Percentiles rank a stretch among this genome's conserved stretches.
Evolutionary conservation across 352 stramenopile species (phyloP).

Genomic region (Pythium biforme): DNA sequence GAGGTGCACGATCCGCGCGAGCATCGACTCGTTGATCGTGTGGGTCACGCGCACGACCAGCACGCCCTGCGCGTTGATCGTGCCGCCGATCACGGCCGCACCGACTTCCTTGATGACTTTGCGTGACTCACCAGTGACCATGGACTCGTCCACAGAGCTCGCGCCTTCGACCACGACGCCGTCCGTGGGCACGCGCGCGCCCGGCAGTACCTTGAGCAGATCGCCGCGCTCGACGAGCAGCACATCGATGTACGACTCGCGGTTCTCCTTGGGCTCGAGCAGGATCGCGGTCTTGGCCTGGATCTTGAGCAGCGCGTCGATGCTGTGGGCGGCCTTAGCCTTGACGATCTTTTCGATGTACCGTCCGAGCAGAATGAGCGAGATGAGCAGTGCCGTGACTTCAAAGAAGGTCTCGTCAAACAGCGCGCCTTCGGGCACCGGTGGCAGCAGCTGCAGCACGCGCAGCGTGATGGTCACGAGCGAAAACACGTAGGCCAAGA

Average conservation of each 20-base stretch:
- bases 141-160: conserved; percentile 75
- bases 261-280: conserved; percentile 47
- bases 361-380: conserved; percentile 68
- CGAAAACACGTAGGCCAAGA: conserved; percentile 66
- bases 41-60: conserved; percentile 68
- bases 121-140: conserved; percentile 70
- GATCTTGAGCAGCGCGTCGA: conserved; percentile 64
- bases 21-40: conserved; percentile 74
- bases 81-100: conserved; percentile 63
- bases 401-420: conserved; percentile 76
- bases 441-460: conserved; percentile 17
- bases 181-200: conserved; percentile 68
- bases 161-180: conserved; percentile 62
- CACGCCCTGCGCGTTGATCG: conserved; percentile 69
- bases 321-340: conserved; percentile 60
- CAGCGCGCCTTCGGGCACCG: conserved; percentile 1
- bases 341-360: conserved; percentile 80
- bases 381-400: conserved; percentile 61
- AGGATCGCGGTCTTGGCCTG: conserved; percentile 89
- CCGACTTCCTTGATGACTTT: conserved; percentile 66
- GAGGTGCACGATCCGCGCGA: conserved; percentile 68
- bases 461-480: conserved; percentile 32
- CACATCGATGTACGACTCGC: conserved; percentile 75
- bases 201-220: conserved; percentile 64
- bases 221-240: conserved; percentile 74